Evolutionary conservation across 2,329 filamentous ascomycete species (phyloP), one percentile per base, ranked within the genome.

Genomic region (Dothistroma pini): DNA sequence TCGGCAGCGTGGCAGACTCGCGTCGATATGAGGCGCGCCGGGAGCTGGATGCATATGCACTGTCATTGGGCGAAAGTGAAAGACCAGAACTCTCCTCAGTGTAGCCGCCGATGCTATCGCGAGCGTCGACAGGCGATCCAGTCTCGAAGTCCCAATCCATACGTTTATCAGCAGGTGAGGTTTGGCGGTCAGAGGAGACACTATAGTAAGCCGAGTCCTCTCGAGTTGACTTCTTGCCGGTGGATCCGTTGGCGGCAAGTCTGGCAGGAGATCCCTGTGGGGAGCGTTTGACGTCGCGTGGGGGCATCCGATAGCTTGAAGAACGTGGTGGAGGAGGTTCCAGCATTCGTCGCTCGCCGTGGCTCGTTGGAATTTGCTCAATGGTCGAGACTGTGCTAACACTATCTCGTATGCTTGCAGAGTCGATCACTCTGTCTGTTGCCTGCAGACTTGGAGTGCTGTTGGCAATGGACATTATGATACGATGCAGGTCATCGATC

Each of bases 401-500:
- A 57, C 65, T 68, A 51, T 59, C 63, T 32, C 62, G 61, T 7
- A 56, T 11, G 47, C 54, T 59, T 21, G 58, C 60, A 11, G 55
- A 49, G 8, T 61, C 54, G 31, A 64, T 59, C 10, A 57, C 54
- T 29, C 66, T 53, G 34, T 65, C 60, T 19, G 55, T 31, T 7
- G 66, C 61, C 5, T 58, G 49, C 16, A 68, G 47, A 10, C 61
- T 62, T 16, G 68, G 68, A 9, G 66, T 68, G 52, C 62, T 63
- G 55, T 66, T 71, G 6, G 66, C 67, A 21, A 71, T 65, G 0
- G 61, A 50, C 70, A 70, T 68, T 44, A 69, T 70, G 31, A 70
- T 63, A 14, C 62, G 65, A 59, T 72, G 70, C 9, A 70, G 55
- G 53, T 74, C 71, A 35, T 70, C 64, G 35, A 74, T 68, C 59